Evolutionary conservation across 495 filamentous ascomycete genomes (phyloP), one percentile per base, ranked within the genome.

Genomic region (Massariosphaeria phaeospora): DNA sequence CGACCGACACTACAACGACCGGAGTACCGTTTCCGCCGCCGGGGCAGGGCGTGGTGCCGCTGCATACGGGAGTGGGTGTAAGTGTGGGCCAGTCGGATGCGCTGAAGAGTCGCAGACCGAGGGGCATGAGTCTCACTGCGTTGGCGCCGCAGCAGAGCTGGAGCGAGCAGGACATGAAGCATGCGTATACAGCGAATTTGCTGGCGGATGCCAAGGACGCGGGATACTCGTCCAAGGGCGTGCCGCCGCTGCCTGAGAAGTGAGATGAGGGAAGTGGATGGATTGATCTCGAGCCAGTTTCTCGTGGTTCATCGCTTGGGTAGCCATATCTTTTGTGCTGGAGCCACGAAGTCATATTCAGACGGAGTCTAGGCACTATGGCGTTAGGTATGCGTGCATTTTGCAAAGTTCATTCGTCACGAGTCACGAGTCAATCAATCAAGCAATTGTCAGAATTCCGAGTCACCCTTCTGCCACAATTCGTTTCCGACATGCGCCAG

Each of bases 131-230:
- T 34, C 33, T 64, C 45, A 56, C 45, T 6, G 7, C 17, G 12
- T 30, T 64, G 30, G 61, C 38, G 5, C 27, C 51, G 24, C 42
- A 61, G 51, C 63, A 58, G 53, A 65, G 65, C 38, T 66, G 57
- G 59, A 66, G 34, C 42, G 54, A 55, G 48, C 55, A 67, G 46
- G 65, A 67, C 47, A 20, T 61, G 31, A 66, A 59, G 50, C 56
- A 55, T 35, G 25, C 52, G 25, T 55, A 50, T 26, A 55, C 46
- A 13, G 48, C 55, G 23, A 13, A 23, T 23, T 48, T 60, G 55
- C 58, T 65, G 58, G 48, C n/a, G 24, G 24, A 40, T 17, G 49
- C 30, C 1, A 26, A 47, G 15, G 52, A 57, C 34, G 41, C 44
- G 24, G 61, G 61, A n/a, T 59, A 64, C 57, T 31, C 30, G 11